A percentile compares a stretch with the other conserved stretches of the same genome.
phyloP scores from a whole-genome alignment of 2,329 filamentous ascomycete species.

The Claviceps fusiformis region DNA sequence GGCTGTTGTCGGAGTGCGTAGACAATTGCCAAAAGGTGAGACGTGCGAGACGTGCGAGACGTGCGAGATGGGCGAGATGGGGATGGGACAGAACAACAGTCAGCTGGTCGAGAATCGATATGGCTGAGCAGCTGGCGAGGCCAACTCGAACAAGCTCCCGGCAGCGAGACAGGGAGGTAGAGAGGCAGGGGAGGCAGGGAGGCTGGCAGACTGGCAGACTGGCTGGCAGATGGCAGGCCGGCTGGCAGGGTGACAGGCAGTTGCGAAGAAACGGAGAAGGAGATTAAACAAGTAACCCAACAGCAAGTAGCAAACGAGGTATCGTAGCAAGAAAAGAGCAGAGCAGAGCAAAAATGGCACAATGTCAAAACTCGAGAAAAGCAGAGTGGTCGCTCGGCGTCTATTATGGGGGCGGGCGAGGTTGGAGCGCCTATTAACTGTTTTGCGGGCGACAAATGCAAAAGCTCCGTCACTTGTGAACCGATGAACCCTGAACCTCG shows the following conservation, averaged over 20 bases:
- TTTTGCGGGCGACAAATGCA: not conserved
- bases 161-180: too few relatives aligned
- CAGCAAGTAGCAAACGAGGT: too few relatives aligned
- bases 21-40: conserved; percentile 2
- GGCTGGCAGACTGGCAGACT: too few relatives aligned
- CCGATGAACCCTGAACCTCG: too few relatives aligned
- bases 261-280: too few relatives aligned
- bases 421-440: not conserved
- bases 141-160: too few relatives aligned
- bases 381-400: not conserved
- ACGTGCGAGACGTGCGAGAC: not conserved
- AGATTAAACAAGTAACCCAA: too few relatives aligned
- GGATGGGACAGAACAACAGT: not conserved
- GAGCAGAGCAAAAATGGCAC: not conserved
- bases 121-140: not conserved
- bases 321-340: not conserved
- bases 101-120: not conserved
- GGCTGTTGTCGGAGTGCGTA: conserved; percentile 1
- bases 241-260: too few relatives aligned
- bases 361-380: not conserved
- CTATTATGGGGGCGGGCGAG: not conserved
- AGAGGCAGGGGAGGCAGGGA: too few relatives aligned
- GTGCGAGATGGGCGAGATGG: not conserved
- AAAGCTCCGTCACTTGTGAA: too few relatives aligned
- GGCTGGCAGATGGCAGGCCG: too few relatives aligned